Conservation (phyloP, 768 basidiomycete genomes). For the Termitomyces sp. region DNA sequence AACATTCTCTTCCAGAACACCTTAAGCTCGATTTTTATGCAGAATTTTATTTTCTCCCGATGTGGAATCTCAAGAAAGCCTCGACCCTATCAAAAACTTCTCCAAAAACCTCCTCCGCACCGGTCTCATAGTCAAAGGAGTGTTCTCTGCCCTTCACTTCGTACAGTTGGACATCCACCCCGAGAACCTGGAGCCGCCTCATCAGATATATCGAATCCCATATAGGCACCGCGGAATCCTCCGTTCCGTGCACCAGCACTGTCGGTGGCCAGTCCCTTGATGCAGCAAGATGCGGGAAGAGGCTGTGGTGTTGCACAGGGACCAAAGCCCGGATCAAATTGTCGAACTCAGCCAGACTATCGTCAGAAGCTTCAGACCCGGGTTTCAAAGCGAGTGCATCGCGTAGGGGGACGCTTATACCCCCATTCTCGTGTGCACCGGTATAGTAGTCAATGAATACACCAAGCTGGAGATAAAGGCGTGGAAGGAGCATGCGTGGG, state of each 20-base stretch:
- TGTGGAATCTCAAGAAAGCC: conserved; percentile 24
- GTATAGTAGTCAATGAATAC: conserved; percentile 54
- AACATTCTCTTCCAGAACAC: background rate
- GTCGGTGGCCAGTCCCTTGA: conserved; percentile 36
- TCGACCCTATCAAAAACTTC: conserved; percentile 28
- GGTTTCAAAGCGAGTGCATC: conserved; percentile 7
- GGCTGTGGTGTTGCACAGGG: conserved; percentile 20
- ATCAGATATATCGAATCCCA: conserved; percentile 33
- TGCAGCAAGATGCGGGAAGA: conserved; percentile 43
- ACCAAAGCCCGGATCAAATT: conserved; percentile 15
- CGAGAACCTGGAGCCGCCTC: conserved; percentile 18
- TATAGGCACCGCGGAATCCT: conserved; percentile 39
- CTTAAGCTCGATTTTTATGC: background rate
- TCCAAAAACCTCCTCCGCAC: conserved; percentile 35
- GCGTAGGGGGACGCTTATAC: conserved; percentile 41
- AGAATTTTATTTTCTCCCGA: background rate
- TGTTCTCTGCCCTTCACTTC: conserved; percentile 36
- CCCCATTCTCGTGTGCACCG: conserved; percentile 32
- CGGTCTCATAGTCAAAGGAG: conserved; percentile 46
- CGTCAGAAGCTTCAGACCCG: background rate
- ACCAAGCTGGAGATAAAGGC: conserved; percentile 57
- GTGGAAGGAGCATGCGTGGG: conserved; percentile 51
- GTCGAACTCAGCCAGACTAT: conserved; percentile 1
- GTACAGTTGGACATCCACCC: conserved; percentile 22
- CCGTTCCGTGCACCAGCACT: conserved; percentile 40